Evolutionary conservation across 148 eudicot genomes (phyloP), one percentile per base, ranked within the genome.

Genomic region (Chenopodium berlandieri): DNA sequence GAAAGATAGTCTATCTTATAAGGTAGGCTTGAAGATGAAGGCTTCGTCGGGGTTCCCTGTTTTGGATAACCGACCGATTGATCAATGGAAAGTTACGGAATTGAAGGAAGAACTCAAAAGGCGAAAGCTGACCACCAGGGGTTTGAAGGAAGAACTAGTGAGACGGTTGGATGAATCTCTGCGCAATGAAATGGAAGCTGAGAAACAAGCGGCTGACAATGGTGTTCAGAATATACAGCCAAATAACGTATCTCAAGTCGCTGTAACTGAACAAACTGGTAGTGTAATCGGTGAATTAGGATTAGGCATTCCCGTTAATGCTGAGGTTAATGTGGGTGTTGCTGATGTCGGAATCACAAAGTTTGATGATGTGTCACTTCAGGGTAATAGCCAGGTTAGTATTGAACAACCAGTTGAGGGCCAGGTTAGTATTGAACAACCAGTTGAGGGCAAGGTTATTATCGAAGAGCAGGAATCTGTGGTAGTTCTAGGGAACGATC

Each of bases 41-140:
- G 63, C 82, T 77, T 74, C 92, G 20, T 92, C 97, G 14, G 50
- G 80, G 32, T 94, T 89, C 80, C 91, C 92, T 17, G 86, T 88
- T 62, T 88, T 96, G 47, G 93, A 91, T 56, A 89, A 92, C 77
- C 89, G 90, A 50, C 92, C 99, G 58, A 91, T 94, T 75, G 94
- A 96, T 82, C 92, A 94, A 76, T 96, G 93, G 97, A 96, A 86
- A 87, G 99, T 96, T 25, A 88, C 98, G 1, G 99, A 94, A 85
- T 85, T 94, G 74, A 96, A 88, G 86, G 98, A 96, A 80, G 99
- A 96, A 83, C 99, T 96, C 31, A 96, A 84, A 89, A 92, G 84
- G 72, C 89, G 98, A 34, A 94, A 85, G 87, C 84, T 96, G 90
- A 81, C 80, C 1, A 89, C 89, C 10, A 91, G 76, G 84, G 99